A percentile compares a stretch with the other conserved stretches of the same genome.
These are phyloP conservation scores for Striga hermonthica DNA, from an alignment of 305 asterid genomes.

Conservation along the genomic window DNA sequence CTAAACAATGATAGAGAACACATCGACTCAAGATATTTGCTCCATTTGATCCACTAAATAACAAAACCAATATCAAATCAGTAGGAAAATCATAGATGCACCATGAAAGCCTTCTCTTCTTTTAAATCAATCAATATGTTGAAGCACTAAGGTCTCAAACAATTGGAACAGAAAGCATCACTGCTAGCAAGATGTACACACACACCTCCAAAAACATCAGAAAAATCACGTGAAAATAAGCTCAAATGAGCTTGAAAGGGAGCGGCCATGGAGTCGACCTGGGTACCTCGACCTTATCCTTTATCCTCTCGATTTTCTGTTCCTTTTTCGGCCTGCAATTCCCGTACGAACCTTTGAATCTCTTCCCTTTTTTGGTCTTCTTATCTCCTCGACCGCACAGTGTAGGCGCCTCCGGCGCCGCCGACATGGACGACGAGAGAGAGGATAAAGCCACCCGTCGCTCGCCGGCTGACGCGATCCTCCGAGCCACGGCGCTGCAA, in stretches of 20 bases:
- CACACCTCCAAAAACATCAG: slow-evolving; percentile 21
- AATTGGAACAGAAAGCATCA: slow-evolving; percentile 10
- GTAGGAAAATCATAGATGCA: slow-evolving; percentile 17
- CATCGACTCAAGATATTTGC: background rate
- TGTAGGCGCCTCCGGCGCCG: slow-evolving; percentile 46
- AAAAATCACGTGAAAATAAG: background rate
- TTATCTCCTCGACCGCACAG: slow-evolving; percentile 93
- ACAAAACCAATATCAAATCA: slow-evolving; percentile 27
- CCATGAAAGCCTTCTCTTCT: background rate
- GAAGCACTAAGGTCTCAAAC: slow-evolving; percentile 10
- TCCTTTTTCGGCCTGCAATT: slow-evolving; percentile 72
- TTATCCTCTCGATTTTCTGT: slow-evolving; percentile 72
- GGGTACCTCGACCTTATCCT: slow-evolving; percentile 85
- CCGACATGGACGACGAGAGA: slow-evolving; percentile 39
- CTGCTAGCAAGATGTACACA: slow-evolving; percentile 22
- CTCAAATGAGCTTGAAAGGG: slow-evolving; percentile 76
- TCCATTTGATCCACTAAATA: slow-evolving; percentile 12
- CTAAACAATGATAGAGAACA: slow-evolving; percentile 13
- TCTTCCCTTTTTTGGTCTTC: slow-evolving; percentile 80
- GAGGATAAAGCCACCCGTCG: slow-evolving; percentile 51
- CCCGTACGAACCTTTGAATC: slow-evolving; percentile 85
- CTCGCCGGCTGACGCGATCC: slow-evolving; percentile 41
- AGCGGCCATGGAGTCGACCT: slow-evolving; percentile 99
- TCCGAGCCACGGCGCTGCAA: slow-evolving; percentile 46
- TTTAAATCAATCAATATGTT: slow-evolving; percentile 19